Evolutionary conservation across 2,329 filamentous ascomycete genomes (phyloP).

Genomic region (Polychaeton citri): DNA sequence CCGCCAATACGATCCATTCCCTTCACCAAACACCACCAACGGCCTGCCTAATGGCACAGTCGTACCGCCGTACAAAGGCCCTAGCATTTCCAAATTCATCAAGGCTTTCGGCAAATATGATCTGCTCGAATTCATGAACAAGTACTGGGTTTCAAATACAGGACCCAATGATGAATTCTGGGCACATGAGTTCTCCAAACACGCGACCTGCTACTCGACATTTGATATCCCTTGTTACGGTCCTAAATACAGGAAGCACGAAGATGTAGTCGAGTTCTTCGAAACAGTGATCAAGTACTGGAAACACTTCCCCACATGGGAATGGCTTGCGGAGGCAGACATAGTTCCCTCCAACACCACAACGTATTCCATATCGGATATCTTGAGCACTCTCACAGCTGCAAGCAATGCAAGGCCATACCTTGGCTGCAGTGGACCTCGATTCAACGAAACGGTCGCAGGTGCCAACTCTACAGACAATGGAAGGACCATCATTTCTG

Average conservation of each 20-base stretch:
- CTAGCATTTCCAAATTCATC: slow-evolving; percentile 46
- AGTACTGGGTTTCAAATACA: slow-evolving; percentile 47
- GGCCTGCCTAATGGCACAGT: slow-evolving; percentile 36
- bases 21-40: slow-evolving; percentile 51
- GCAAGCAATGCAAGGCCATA: slow-evolving; percentile 45
- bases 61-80: slow-evolving; percentile 46
- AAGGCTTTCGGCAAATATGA: slow-evolving; percentile 44
- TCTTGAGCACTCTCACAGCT: slow-evolving; percentile 39
- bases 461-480: slow-evolving; percentile 40
- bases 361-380: slow-evolving; percentile 38
- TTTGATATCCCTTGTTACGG: slow-evolving; percentile 55
- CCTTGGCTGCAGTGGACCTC: slow-evolving; percentile 47
- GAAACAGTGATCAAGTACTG: slow-evolving; percentile 47
- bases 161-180: slow-evolving; percentile 48
- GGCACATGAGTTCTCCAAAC: slow-evolving; percentile 54
- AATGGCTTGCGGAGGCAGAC: slow-evolving; percentile 41
- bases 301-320: slow-evolving; percentile 44
- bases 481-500: slow-evolving; percentile 44
- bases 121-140: slow-evolving; percentile 52
- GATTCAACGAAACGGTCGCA: slow-evolving; percentile 46
- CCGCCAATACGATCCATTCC: slow-evolving; percentile 42
- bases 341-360: slow-evolving; percentile 49
- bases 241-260: slow-evolving; percentile 38
- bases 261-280: slow-evolving; percentile 52
- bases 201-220: slow-evolving; percentile 51